Percentiles rank a stretch among this genome's conserved stretches.
phyloP scores from a whole-genome alignment of 768 basidiomycete species.

The Tylopilus sp. region DNA sequence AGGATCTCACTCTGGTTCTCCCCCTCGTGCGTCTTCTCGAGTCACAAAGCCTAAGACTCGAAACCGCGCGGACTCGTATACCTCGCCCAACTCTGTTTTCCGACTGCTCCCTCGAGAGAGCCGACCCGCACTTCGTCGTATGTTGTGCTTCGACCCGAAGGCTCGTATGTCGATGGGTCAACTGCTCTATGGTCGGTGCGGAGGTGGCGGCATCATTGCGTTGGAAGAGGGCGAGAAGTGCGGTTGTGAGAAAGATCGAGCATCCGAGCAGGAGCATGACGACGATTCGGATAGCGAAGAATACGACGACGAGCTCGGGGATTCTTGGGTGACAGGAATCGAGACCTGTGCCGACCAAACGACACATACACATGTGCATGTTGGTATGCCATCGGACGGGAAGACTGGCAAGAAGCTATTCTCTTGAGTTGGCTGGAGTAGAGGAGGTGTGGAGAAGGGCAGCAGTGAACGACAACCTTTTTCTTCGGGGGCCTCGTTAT shows the following conservation, averaged over 20 bases:
- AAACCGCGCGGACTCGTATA: conserved; percentile 21
- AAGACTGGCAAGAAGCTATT: conserved; percentile 71
- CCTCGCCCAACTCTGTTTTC: conserved; percentile 82
- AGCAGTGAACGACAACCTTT: neutral
- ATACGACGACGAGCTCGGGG: conserved; percentile 76
- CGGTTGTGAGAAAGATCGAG: conserved; percentile 52
- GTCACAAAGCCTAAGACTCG: conserved; percentile 40
- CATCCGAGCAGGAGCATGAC: conserved; percentile 24
- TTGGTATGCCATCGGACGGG: conserved; percentile 72
- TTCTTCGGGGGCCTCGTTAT: conserved; percentile 6
- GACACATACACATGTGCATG: conserved; percentile 59
- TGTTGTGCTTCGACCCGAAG: conserved; percentile 88
- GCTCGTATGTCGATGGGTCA: conserved; percentile 92
- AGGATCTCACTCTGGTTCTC: conserved; percentile 9
- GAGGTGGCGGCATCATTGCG: conserved; percentile 63
- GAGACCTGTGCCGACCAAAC: conserved; percentile 58
- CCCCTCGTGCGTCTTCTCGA: neutral
- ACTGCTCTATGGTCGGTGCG: conserved; percentile 77
- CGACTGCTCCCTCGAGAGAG: conserved; percentile 92
- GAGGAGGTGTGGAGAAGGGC: neutral
- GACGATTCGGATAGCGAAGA: conserved; percentile 17
- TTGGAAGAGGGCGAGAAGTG: conserved; percentile 44
- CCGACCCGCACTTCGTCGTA: conserved; percentile 83
- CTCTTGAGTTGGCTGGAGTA: conserved; percentile 41
- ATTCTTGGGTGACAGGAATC: conserved; percentile 83